Evolutionary conservation across 2,329 filamentous ascomycete genomes (phyloP).

Genomic region (Teratosphaeria pseudoeucalypti): DNA sequence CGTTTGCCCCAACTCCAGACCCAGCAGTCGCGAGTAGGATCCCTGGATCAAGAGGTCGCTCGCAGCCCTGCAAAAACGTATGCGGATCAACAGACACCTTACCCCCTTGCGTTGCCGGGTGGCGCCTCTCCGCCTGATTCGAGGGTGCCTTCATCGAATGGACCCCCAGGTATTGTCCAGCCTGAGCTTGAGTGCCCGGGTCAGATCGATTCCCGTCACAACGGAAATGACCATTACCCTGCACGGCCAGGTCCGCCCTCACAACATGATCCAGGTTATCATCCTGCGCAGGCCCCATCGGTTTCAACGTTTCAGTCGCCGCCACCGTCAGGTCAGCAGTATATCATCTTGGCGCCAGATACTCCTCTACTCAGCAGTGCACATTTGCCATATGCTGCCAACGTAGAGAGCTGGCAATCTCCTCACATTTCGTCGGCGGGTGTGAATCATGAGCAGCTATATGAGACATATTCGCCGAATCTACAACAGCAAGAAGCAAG

Average conservation of each 20-base stretch:
- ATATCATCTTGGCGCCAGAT: neutral
- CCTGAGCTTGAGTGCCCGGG: neutral
- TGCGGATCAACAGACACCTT: slow-evolving; percentile 20
- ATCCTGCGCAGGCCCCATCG: neutral
- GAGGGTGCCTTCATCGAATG: neutral
- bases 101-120: slow-evolving; percentile 14
- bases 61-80: slow-evolving; percentile 18
- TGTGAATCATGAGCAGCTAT: neutral
- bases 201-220: neutral
- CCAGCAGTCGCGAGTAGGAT: neutral
- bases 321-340: neutral
- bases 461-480: neutral
- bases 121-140: neutral
- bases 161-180: neutral
- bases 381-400: neutral
- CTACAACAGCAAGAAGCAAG: neutral
- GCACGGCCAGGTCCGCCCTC: neutral
- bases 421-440: neutral
- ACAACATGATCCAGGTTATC: neutral
- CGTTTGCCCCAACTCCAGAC: neutral
- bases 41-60: slow-evolving; percentile 6
- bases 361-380: neutral
- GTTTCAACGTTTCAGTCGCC: neutral
- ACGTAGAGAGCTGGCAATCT: neutral
- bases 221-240: neutral